Percentiles rank a stretch among this genome's conserved stretches.
phyloP scores from a whole-genome alignment of 1,284 basidiomycete species.

The Fistulinella cinereoalba region DNA sequence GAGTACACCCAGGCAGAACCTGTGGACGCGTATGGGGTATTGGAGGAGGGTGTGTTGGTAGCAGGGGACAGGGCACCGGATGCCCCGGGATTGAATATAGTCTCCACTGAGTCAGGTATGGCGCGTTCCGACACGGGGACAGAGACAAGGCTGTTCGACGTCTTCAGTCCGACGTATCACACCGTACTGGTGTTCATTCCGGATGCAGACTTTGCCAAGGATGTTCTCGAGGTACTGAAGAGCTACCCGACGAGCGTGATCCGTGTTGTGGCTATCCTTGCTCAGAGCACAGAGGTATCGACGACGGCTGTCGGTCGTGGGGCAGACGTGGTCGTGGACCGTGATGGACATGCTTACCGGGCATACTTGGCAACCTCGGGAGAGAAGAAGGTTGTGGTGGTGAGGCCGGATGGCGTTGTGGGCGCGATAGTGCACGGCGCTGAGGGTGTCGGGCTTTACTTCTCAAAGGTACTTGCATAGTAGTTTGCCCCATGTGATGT shows the following conservation, averaged over 20 bases:
- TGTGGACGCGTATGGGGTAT: constrained; percentile 12
- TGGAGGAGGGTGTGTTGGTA: constrained; percentile 11
- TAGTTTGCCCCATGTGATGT: too few relatives aligned
- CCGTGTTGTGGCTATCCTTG: constrained; percentile 13
- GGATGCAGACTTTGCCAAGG: constrained; percentile 1
- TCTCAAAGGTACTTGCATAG: constrained; percentile 19
- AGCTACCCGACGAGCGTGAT: constrained; percentile 2
- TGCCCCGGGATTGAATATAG: constrained; percentile 9
- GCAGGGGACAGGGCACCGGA: constrained; percentile 26
- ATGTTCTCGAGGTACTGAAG: constrained; percentile 9
- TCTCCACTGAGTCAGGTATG: not conserved
- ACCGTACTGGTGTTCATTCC: constrained; percentile 25
- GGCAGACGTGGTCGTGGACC: constrained; percentile 13
- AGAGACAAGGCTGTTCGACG: constrained; percentile 22
- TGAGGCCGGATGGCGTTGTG: constrained; percentile 39
- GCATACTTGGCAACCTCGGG: constrained; percentile 18
- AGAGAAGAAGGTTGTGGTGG: constrained; percentile 20
- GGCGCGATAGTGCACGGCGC: constrained; percentile 35
- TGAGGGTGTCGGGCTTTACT: constrained; percentile 32
- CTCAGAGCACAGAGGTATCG: constrained; percentile 1
- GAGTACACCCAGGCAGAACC: constrained; percentile 9
- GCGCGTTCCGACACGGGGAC: not conserved
- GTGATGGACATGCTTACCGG: constrained; percentile 19
- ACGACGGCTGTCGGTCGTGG: not conserved
- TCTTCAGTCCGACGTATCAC: constrained; percentile 23